Base-by-base conservation (phyloP, 2,329 filamentous ascomycete genomes). In the Colletotrichum godetiae region DNA sequence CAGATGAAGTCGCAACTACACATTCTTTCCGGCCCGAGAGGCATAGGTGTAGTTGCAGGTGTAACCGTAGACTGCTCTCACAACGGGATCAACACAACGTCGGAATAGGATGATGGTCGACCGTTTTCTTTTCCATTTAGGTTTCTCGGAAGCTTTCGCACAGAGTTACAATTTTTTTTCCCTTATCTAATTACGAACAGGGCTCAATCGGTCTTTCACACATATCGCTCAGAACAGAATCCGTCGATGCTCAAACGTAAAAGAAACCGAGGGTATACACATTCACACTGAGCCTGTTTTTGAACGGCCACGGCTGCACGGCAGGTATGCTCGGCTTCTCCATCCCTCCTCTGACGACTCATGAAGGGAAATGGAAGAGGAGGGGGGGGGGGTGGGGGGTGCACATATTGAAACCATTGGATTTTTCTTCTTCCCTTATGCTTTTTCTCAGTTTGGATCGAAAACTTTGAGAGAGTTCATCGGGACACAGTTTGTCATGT, bases 401-500 rank as follows among this genome's bases (percentile, higher is more conserved):
- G 42, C 19, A 19, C 42, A n/a, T 22, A 49, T 49, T n/a, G 42
- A 49, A 22, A 49, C 42, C 42, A 49, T n/a, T 10, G 42, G 8
- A 22, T 49, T 49, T 35, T 35, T 35, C 19, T 49, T 49, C 10
- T 35, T 35, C 10, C 10, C 10, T 35, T 35, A 29, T 29, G 37
- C 37, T 49, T 22, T 49, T 19, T 5, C 22, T 19, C 42, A n/a
- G 42, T 22, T 49, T 49, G 42, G 42, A 49, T n/a, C 42, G 7
- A 49, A 46, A 35, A 52, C 19, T 57, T 64, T 49, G 27, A n/a
- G 58, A 61, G 70, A 70, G 67, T 73, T 73, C 59, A 60, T 57
- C 55, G 19, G 67, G 59, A 52, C 66, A 65, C 42, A 60, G 49
- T 37, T 73, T 73, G 67, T 66, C 60, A 70, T 56, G 60, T 65